Evolutionary conservation across 768 basidiomycete genomes (phyloP).

Genomic region (Panaeolus papilionaceus): DNA sequence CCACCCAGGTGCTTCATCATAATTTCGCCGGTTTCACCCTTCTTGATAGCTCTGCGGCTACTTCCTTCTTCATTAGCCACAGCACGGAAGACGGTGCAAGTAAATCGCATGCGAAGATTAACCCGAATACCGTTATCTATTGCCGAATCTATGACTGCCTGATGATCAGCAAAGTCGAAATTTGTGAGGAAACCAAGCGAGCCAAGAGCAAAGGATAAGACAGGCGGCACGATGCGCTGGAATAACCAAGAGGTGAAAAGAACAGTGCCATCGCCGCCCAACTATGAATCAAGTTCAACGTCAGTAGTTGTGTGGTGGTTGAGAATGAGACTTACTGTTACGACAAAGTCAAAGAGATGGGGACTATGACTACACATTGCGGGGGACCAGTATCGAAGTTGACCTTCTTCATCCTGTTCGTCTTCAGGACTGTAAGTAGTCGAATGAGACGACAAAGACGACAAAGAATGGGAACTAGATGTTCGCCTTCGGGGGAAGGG

Average conservation of each 20-base stretch:
- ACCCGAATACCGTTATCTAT: slow-evolving; percentile 95
- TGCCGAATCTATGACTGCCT: slow-evolving; percentile 83
- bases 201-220: slow-evolving; percentile 95
- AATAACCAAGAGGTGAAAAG: slow-evolving; percentile 99
- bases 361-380: slow-evolving; percentile 93
- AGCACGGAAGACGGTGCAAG: slow-evolving; percentile 96
- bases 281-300: slow-evolving; percentile 50
- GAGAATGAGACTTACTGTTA: slow-evolving; percentile 71
- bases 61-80: slow-evolving; percentile 75
- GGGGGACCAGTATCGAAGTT: slow-evolving; percentile 96
- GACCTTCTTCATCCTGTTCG: slow-evolving; percentile 76
- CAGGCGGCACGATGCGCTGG: slow-evolving; percentile 98
- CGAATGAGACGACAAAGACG: slow-evolving; percentile 58
- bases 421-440: slow-evolving; percentile 32
- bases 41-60: slow-evolving; percentile 85
- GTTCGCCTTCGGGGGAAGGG: slow-evolving; percentile 80
- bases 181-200: slow-evolving; percentile 98
- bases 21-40: slow-evolving; percentile 93
- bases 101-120: slow-evolving; percentile 98
- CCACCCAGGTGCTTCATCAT: slow-evolving; percentile 94
- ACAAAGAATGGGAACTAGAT: slow-evolving; percentile 68
- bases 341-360: slow-evolving; percentile 96
- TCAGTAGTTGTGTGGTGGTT: neutral
- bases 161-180: slow-evolving; percentile 91
- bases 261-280: slow-evolving; percentile 98